Percentiles rank a stretch among this genome's conserved stretches.
Evolutionary conservation across 495 filamentous ascomycete genomes (phyloP).

Genomic region (Bathelium albidoporum): DNA sequence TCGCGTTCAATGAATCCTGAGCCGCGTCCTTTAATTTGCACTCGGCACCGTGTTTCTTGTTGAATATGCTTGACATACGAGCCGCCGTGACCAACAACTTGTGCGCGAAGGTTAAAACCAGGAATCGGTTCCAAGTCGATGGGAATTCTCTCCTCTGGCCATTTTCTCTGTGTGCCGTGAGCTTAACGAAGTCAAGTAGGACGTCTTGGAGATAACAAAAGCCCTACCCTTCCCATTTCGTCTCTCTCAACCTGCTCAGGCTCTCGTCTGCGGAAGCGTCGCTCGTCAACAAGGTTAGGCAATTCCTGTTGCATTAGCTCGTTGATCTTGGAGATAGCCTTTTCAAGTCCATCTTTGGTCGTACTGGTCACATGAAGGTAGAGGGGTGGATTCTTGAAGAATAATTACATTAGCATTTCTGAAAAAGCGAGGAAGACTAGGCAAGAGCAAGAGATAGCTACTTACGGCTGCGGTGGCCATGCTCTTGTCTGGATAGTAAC

Average conservation of each 20-base stretch:
- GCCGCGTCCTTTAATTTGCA: slow-evolving; percentile 96
- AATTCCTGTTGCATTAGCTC: slow-evolving; percentile 95
- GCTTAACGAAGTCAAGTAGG: slow-evolving; percentile 21
- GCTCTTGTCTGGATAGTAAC: slow-evolving; percentile 92
- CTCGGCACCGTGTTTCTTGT: slow-evolving; percentile 82
- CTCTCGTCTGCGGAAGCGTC: slow-evolving; percentile 80
- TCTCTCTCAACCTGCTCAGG: slow-evolving; percentile 88
- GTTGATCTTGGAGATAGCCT: slow-evolving; percentile 73
- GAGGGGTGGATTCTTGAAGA: slow-evolving; percentile 76
- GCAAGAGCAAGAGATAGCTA: slow-evolving; percentile 16
- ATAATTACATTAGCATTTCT: background rate
- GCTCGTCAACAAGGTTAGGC: slow-evolving; percentile 89
- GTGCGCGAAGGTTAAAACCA: slow-evolving; percentile 93
- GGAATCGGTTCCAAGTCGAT: slow-evolving; percentile 81
- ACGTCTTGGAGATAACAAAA: background rate
- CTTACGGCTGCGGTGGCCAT: slow-evolving; percentile 89
- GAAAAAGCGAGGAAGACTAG: background rate
- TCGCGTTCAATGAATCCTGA: slow-evolving; percentile 85
- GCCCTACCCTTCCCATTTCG: slow-evolving; percentile 73
- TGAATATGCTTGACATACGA: slow-evolving; percentile 97
- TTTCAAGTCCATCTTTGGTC: slow-evolving; percentile 80
- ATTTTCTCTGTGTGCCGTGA: slow-evolving; percentile 66
- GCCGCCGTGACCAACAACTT: slow-evolving; percentile 88
- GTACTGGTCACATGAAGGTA: slow-evolving; percentile 95
- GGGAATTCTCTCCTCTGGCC: slow-evolving; percentile 91